These are phyloP conservation scores for Berberis thunbergii DNA, from an alignment of 164 flowering plant genomes.

Conservation along the genomic window DNA sequence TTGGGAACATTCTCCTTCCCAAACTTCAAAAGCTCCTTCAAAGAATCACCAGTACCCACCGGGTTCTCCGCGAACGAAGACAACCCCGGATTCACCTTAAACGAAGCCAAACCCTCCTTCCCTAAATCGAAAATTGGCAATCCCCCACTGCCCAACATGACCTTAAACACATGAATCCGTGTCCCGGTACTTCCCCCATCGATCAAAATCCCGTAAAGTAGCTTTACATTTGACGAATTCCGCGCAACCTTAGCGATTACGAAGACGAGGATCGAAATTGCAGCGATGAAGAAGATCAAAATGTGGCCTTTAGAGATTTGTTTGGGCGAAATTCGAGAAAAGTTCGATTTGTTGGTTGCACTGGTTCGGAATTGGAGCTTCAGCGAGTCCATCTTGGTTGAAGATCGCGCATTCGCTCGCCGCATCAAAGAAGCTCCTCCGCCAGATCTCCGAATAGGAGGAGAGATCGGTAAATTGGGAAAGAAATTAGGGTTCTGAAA, in stretches of 20 bases:
- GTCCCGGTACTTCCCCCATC: slow-evolving; percentile 97
- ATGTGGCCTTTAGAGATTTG: slow-evolving; percentile 14
- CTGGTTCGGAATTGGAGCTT: slow-evolving; percentile 41
- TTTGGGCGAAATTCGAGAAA: slow-evolving; percentile 16
- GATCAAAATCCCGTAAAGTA: slow-evolving; percentile 48
- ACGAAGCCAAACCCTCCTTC: slow-evolving; percentile 29
- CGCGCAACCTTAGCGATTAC: slow-evolving; percentile 5
- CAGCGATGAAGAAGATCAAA: slow-evolving; percentile 9
- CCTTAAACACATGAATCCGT: slow-evolving; percentile 68
- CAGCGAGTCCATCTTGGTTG: slow-evolving; percentile 41
- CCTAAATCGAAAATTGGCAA: slow-evolving; percentile 36
- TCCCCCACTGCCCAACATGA: slow-evolving; percentile 18
- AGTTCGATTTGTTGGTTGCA: slow-evolving; percentile 15
- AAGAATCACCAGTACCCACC: slow-evolving; percentile 45
- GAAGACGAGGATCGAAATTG: slow-evolving; percentile 18
- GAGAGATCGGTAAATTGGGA: background rate
- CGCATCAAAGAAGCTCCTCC: slow-evolving; percentile 44
- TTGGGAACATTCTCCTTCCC: slow-evolving; percentile 51
- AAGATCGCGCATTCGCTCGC: slow-evolving; percentile 40
- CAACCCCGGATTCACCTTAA: slow-evolving; percentile 77
- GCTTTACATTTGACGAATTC: background rate
- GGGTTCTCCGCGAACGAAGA: slow-evolving; percentile 58
- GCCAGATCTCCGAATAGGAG: background rate
- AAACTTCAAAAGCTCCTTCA: slow-evolving; percentile 60
- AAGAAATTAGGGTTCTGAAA: background rate